Conservation (phyloP, 176 grass and related monocot genomes). For the Rhynchospora pubera region DNA sequence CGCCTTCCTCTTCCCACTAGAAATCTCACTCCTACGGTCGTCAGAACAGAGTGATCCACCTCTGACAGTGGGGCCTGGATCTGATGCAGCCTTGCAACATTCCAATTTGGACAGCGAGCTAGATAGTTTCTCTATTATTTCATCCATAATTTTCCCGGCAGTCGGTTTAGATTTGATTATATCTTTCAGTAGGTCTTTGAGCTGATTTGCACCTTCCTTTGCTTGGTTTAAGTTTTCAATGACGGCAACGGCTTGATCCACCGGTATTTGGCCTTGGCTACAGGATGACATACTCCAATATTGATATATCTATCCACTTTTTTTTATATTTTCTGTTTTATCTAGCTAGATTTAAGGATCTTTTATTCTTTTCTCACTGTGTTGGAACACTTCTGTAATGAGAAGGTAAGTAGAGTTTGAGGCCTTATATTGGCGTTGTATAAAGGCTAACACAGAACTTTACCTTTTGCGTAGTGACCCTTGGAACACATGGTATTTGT, state of each 20-base stretch:
- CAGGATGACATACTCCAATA: not conserved
- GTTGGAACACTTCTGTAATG: not conserved
- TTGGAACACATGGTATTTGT: not conserved
- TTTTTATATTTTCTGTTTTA: not conserved
- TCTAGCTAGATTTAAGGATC: not conserved
- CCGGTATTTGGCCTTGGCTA: slow-evolving; percentile 17
- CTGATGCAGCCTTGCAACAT: not conserved
- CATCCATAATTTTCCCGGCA: slow-evolving; percentile 24
- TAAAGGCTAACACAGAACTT: not conserved
- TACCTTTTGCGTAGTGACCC: not conserved
- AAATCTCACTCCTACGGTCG: slow-evolving; percentile 14
- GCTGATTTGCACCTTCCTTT: slow-evolving; percentile 14
- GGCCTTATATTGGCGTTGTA: not conserved
- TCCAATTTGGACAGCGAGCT: slow-evolving; percentile 28
- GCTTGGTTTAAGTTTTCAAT: slow-evolving; percentile 27
- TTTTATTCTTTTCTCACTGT: slow-evolving; percentile 7
- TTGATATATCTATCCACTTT: not conserved
- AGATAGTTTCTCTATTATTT: slow-evolving; percentile 31
- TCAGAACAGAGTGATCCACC: slow-evolving; percentile 3
- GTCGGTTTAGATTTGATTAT: not conserved
- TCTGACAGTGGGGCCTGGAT: not conserved
- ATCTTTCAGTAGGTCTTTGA: slow-evolving; percentile 28
- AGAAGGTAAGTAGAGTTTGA: not conserved
- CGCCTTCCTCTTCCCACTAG: slow-evolving; percentile 17
- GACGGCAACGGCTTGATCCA: slow-evolving; percentile 7